Evolutionary conservation across 306 rosid species (phyloP), one percentile per base, ranked within the genome.

Genomic region (Acacia melanoxylon): DNA sequence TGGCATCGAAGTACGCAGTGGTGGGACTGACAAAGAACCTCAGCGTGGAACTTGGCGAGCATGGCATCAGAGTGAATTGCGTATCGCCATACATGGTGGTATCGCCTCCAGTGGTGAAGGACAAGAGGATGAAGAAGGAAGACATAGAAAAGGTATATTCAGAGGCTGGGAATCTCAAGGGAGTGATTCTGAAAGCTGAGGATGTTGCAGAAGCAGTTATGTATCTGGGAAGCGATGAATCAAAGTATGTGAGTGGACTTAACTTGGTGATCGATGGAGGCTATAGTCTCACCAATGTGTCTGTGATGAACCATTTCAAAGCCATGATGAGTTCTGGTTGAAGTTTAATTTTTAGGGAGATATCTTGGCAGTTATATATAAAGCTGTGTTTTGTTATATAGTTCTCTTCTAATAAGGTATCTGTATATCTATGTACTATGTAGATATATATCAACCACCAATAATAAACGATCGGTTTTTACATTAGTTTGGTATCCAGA

Each of bases 81-180:
- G n/a, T 91, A 3, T 89, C 96, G 42, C 93, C 93, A 0, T 74
- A 79, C 14, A 91, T 79, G n/a, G 83, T 90, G 24, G 88, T 83
- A 1, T 88, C 91, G 6, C 92, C 93, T 3, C 31, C 31, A 29
- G 0, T 91, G 82, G 14, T 25, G n/a, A 65, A 80, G 6, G 69
- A 15, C 6, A 31, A 52, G 45, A 80, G 78, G 31, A 56, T 85
- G 76, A 72, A 69, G 29, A 81, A 75, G 74, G 87, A 80, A 66
- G 58, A 48, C 0, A 14, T 66, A 5, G 69, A 80, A 37, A 16
- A 29, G 10, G 19, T 80, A 12, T 80, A 2, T 46, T 29, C 49
- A 0, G 54, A 41, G 15, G 87, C 81, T 0, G 80, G 24, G 42
- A 80, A 71, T 75, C 70, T 84, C 29, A 79, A 79, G 44, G 84